Evolutionary conservation across 352 stramenopile species (phyloP), one percentile per base, ranked within the genome.

Genomic region (Plasmopara viticola): DNA sequence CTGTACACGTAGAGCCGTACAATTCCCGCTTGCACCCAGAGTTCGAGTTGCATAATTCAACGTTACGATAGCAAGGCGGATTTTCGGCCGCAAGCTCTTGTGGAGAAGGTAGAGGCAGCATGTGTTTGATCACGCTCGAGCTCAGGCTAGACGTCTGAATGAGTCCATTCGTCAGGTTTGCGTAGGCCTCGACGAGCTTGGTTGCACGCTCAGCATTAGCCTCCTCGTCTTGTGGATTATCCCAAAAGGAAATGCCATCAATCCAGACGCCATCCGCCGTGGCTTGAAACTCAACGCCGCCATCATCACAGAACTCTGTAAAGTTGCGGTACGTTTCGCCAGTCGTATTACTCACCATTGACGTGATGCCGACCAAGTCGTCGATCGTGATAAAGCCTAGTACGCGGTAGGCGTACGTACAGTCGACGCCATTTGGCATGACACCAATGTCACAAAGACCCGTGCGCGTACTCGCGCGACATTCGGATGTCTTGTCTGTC

Each of bases 281-380:
- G 9, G 57, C 72, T 38, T 73, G 39, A 60, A 86, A 90, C 54
- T 87, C 79, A 0, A 87, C 63, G 29, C 74, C 66, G 44, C 72
- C 75, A 30, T 78, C 65, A 25, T 79, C 52, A 44, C 76, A 87
- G 55, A 86, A 90, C 53, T 85, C 60, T 7, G 64, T 53, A 33
- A 86, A 87, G 66, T 86, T 81, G 25, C 50, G 49, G 59, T 83
- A 90, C 30, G 51, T 48, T 39, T 81, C 47, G 39, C 49, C 60
- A 17, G 73, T 84, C 17, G 59, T 58, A 58, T 84, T 74, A 57
- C 67, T 86, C 30, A 54, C 48, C 64, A 86, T 80, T 17, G 67
- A 69, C 12, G 74, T 90, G 53, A 90, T 90, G 44, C 77, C 77
- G 4, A 90, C 79, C 7, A 90, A 61, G 60, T 90, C 79, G 49